Evolutionary conservation across 345 rosid genomes (phyloP), one percentile per base, ranked within the genome.

Genomic region (Eucalyptus pauciflora): DNA sequence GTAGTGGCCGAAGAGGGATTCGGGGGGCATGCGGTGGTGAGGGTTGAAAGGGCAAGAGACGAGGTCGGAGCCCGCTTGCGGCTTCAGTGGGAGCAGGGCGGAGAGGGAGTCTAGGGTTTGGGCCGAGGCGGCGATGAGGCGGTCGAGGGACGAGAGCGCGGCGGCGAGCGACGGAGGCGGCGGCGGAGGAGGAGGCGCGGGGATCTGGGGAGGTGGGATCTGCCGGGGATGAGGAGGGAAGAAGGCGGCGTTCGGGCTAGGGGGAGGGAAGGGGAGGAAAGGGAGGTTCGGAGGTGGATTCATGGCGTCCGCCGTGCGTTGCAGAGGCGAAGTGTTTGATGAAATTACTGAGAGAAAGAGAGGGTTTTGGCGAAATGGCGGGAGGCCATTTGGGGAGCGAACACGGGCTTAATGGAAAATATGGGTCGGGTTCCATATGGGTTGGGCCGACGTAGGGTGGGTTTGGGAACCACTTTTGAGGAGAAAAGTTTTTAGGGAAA

Each of bases 21-120:
- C 94, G 1, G 98, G 96, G 8, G 98, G 97, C 93, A 95, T 89
- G 86, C 93, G 95, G 89, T 96, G 99, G 91, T 95, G 93, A 6
- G 48, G 92, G 93, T 94, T 95, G 90, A 91, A 91, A 50, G 94
- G 94, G 91, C 98, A 97, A 56, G 95, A 88, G 89, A 93, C 89
- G 17, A 90, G 90, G 43, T 88, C 86, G 85, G 43, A 2, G 86
- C 76, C 90, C 88, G 89, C 90, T 43, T 58, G 89, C 71, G 92
- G 80, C 17, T 92, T 90, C 29, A 24, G 88, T 60, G 88, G 94
- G 88, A 86, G 89, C 60, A 86, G 88, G 83, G 90, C 69, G 89
- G 85, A 64, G 41, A 87, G 88, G 50, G 93, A 92, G 64, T 87
- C 88, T 86, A 93, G 89, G 86, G 94, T 92, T 67, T 89, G 90